These are phyloP conservation scores for Termitomyces sp. DNA, from an alignment of 768 basidiomycete genomes.

Conservation along the genomic window DNA sequence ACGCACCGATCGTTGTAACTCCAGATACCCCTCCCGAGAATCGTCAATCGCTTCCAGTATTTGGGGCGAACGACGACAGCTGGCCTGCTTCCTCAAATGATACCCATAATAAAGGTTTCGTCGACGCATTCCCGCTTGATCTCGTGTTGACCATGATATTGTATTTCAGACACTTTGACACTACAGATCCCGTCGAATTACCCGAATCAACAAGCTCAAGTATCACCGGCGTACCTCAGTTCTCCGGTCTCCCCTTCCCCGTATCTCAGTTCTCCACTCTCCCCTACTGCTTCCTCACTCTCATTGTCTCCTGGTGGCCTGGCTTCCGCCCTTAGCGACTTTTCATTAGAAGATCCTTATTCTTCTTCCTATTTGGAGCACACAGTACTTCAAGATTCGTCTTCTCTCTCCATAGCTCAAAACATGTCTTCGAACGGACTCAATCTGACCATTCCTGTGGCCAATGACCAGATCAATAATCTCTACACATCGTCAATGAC, in stretches of 20 bases:
- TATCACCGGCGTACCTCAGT: background rate
- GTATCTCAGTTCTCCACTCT: slow-evolving; percentile 3
- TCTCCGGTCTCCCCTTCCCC: slow-evolving; percentile 5
- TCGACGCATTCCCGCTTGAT: background rate
- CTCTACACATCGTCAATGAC: background rate
- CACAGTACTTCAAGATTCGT: background rate
- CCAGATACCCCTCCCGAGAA: slow-evolving; percentile 5
- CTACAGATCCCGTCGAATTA: background rate
- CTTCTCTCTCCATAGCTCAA: background rate
- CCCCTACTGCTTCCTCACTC: slow-evolving; percentile 3
- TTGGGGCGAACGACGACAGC: background rate
- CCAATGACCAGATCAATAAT: background rate
- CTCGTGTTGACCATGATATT: background rate
- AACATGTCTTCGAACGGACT: background rate
- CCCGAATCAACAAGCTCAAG: background rate
- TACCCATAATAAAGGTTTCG: slow-evolving; percentile 2
- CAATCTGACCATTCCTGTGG: background rate
- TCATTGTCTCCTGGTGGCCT: slow-evolving; percentile 9
- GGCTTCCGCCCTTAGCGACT: background rate
- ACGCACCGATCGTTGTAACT: slow-evolving; percentile 8
- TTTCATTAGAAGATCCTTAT: background rate
- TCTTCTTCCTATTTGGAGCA: background rate
- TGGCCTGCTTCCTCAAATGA: slow-evolving; percentile 1
- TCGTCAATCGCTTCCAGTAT: background rate
- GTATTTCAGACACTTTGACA: background rate